These are phyloP conservation scores for Fusarium denticulatum DNA, from an alignment of 2,329 filamentous ascomycete genomes.

Conservation along the genomic window DNA sequence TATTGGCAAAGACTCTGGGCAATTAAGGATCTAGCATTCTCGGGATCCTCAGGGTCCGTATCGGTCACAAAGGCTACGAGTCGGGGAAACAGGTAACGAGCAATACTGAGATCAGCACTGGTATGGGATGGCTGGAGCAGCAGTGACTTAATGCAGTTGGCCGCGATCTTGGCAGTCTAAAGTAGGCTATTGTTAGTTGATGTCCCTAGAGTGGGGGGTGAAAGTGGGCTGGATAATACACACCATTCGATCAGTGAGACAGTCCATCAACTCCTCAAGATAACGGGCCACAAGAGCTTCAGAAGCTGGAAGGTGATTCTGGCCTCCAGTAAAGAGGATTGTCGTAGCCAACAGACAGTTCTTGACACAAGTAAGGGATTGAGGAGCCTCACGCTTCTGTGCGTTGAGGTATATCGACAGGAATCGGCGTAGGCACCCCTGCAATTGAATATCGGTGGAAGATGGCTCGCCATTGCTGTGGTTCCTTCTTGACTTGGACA, in stretches of 20 bases:
- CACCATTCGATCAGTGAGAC: conserved; percentile 81
- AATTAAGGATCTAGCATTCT: conserved; percentile 75
- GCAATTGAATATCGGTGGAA: conserved; percentile 74
- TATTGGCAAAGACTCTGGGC: conserved; percentile 81
- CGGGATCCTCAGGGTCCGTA: conserved; percentile 79
- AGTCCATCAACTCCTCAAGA: conserved; percentile 84
- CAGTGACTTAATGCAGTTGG: conserved; percentile 87
- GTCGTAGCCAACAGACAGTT: conserved; percentile 90
- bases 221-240: conserved; percentile 46
- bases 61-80: conserved; percentile 79
- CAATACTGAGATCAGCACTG: conserved; percentile 76
- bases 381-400: conserved; percentile 77
- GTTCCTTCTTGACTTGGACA: conserved; percentile 62
- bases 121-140: conserved; percentile 73
- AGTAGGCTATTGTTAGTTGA: conserved; percentile 24
- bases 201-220: neutral
- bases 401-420: conserved; percentile 80
- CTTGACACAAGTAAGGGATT: conserved; percentile 88
- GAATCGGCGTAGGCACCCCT: conserved; percentile 84
- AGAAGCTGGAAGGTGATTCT: conserved; percentile 75
- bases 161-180: conserved; percentile 86
- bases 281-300: conserved; percentile 81
- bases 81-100: conserved; percentile 77
- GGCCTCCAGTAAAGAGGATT: conserved; percentile 84
- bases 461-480: conserved; percentile 52